Evolutionary conservation across 306 rosid species (phyloP).

Genomic region (Vicia faba): DNA sequence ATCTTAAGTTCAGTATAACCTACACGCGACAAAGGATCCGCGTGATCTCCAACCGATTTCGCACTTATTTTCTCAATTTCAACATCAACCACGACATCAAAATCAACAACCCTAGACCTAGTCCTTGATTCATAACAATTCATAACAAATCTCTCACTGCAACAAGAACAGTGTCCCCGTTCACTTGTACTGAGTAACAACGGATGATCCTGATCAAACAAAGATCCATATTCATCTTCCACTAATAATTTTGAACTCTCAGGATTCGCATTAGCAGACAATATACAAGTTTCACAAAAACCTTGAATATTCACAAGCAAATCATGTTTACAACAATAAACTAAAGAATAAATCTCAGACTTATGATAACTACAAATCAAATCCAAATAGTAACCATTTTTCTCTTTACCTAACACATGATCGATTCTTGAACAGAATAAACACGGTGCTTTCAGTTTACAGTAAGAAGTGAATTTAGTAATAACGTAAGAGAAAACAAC

Average conservation of each 20-base stretch:
- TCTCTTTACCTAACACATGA: no score
- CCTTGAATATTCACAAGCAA: slow-evolving; percentile 78
- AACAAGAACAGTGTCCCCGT: slow-evolving; percentile 75
- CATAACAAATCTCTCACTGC: slow-evolving; percentile 51
- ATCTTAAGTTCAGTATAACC: slow-evolving; percentile 76
- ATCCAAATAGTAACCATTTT: no score
- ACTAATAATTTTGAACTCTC: no score
- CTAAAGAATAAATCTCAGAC: slow-evolving; percentile 70
- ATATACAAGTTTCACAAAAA: slow-evolving; percentile 74
- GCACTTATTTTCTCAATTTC: slow-evolving; percentile 37
- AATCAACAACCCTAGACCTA: slow-evolving; percentile 49
- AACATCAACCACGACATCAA: slow-evolving; percentile 47
- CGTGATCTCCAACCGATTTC: slow-evolving; percentile 44
- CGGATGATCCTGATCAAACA: no score
- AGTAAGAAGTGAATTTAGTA: no score
- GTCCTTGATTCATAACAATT: slow-evolving; percentile 29
- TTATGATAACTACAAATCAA: slow-evolving; percentile 77
- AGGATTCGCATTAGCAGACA: slow-evolving; percentile 63
- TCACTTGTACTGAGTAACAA: no score
- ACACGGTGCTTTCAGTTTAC: no score
- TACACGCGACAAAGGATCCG: slow-evolving; percentile 65
- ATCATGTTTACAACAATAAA: slow-evolving; percentile 65
- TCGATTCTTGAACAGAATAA: no score
- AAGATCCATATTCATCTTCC: slow-evolving; percentile 40
- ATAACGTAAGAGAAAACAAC: slow-evolving; percentile 68